Evolutionary conservation across 2,329 filamentous ascomycete genomes (phyloP), one percentile per base, ranked within the genome.

Genomic region (Stachybotrys echinatus): DNA sequence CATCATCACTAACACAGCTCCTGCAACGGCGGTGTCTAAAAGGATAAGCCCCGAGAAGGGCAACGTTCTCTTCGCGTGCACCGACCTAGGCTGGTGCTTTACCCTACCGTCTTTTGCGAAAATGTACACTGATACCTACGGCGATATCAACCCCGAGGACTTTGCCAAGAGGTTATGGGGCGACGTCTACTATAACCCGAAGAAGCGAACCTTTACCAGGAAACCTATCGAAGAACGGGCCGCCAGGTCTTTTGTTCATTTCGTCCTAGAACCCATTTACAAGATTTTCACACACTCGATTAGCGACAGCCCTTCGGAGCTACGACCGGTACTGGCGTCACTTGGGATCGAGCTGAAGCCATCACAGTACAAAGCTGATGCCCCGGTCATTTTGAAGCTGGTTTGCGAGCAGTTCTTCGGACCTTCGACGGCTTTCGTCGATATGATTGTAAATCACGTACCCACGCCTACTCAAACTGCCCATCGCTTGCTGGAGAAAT

Each of bases 371-470:
- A 94, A 87, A 68, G 82, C 85, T 2, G 92, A 99, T 65, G 92
- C 94, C 5, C 94, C 89, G 59, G 87, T 92, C 37, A 79, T 99
- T 17, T 77, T 99, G 50, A 92, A 89, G 63, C 74, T 95, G 47
- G 92, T 96, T 6, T 97, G 92, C 66, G 88, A 90, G 64, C 90
- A 96, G 64, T 99, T 97, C 72, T 99, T 99, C 61, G 94, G 94
- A 0, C 84, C 88, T 8, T 88, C 91, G 2, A 84, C 81, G 18
- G 92, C 91, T 1, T 95, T 99, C 59, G 92, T 97, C 38, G 94
- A 99, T 65, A 97, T 99, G 94, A 74, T 97, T 52, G 83, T 92
- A 10, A 77, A 88, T 57, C 92, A 99, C 66, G 75, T 97, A 46
- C 94, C 94, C 2, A 96, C 92, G 6, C 92, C 94, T 0, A 74